phyloP scores from a whole-genome alignment of 495 filamentous ascomycete species.

The Trichocladium antarcticum region DNA sequence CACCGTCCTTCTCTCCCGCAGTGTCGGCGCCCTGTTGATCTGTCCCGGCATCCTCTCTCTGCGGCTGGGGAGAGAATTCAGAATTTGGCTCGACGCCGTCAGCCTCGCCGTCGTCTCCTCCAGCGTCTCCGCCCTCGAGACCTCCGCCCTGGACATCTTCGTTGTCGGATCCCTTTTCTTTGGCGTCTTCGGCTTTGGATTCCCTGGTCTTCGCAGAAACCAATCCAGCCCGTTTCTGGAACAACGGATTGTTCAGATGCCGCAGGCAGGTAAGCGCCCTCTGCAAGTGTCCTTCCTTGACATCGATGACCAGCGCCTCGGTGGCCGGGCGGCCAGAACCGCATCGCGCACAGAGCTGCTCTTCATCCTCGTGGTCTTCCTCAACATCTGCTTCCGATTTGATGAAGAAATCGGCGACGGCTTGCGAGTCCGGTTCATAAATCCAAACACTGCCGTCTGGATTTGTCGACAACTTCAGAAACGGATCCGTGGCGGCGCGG shows the following conservation, averaged over 20 bases:
- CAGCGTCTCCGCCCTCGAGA: not conserved
- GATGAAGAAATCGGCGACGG: slow-evolving; percentile 13
- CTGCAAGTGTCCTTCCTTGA: slow-evolving; percentile 14
- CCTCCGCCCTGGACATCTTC: not conserved
- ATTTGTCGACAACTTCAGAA: slow-evolving; percentile 2
- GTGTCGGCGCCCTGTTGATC: not conserved
- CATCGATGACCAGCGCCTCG: slow-evolving; percentile 8
- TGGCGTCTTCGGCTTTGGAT: not conserved
- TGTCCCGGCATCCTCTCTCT: not conserved
- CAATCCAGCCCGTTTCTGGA: slow-evolving; percentile 14
- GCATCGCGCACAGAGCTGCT: slow-evolving; percentile 14
- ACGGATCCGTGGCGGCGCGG: slow-evolving; percentile 8
- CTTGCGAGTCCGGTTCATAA: not conserved
- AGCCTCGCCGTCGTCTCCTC: too few relatives aligned
- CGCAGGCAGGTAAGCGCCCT: slow-evolving; percentile 17
- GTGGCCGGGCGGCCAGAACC: not conserved
- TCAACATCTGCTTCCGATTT: not conserved
- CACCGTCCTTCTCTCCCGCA: not conserved
- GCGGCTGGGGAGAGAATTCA: too few relatives aligned
- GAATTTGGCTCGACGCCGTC: not conserved
- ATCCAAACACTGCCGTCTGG: not conserved
- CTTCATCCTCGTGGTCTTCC: not conserved
- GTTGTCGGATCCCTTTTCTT: not conserved
- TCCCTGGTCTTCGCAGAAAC: not conserved
- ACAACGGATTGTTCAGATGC: slow-evolving; percentile 19